Percentiles rank a stretch among this genome's conserved stretches.
These are phyloP conservation scores for Ganoderma lucidum DNA, from an alignment of 1,284 basidiomycete species.

Conservation along the genomic window DNA sequence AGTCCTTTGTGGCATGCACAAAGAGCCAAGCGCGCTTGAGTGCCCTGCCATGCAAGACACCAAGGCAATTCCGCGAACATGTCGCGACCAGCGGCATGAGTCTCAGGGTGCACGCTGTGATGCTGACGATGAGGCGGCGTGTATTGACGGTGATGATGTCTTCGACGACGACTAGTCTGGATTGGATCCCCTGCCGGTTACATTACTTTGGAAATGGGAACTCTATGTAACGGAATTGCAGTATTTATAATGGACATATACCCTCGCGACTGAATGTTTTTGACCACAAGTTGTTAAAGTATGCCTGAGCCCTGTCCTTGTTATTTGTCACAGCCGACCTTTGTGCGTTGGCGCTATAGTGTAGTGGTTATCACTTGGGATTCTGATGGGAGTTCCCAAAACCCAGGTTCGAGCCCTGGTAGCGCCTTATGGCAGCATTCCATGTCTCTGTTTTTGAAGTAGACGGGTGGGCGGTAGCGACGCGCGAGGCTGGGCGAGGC, in stretches of 20 bases:
- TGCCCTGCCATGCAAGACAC: no score
- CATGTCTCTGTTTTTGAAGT: no score
- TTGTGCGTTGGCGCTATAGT: slow-evolving; percentile 19
- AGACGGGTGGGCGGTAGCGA: background rate
- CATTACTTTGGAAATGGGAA: background rate
- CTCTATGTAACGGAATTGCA: background rate
- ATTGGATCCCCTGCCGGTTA: background rate
- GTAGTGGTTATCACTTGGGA: slow-evolving; percentile 24
- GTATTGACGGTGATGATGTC: background rate
- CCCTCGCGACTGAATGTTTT: no score
- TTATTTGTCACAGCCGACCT: background rate
- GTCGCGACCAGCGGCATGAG: no score
- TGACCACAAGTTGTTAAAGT: no score
- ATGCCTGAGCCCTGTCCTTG: background rate
- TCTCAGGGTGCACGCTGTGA: no score
- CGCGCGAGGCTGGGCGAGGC: background rate
- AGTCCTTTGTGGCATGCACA: no score
- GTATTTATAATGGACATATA: no score
- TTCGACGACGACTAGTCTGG: background rate
- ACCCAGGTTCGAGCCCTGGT: slow-evolving; percentile 30
- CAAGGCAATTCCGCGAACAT: no score
- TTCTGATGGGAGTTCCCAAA: slow-evolving; percentile 19
- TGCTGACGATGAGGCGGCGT: background rate
- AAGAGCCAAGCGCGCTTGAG: no score
- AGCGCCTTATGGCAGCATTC: slow-evolving; percentile 12